These are phyloP conservation scores for Vigna reflexopilosa DNA, from an alignment of 306 rosid species.

Conservation along the genomic window DNA sequence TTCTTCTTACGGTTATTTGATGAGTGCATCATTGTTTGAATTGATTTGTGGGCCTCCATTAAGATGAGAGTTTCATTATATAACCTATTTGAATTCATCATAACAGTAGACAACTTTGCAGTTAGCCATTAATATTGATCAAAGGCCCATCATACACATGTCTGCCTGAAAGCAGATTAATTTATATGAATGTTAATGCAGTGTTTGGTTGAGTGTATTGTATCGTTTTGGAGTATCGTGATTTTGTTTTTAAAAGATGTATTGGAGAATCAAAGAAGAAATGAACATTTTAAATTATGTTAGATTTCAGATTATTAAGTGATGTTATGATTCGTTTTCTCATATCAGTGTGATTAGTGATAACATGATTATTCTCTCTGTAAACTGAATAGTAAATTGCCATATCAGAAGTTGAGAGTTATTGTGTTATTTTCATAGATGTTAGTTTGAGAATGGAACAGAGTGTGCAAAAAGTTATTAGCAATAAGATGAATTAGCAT, in stretches of 20 bases:
- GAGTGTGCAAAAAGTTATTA: neutral
- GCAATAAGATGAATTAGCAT: neutral
- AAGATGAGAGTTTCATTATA: neutral
- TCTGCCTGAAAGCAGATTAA: neutral
- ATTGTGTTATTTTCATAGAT: neutral
- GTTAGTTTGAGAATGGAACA: neutral
- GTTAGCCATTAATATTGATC: neutral
- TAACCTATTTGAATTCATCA: neutral
- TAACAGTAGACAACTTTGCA: neutral
- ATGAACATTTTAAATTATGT: no score
- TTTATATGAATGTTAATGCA: neutral
- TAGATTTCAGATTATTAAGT: no score
- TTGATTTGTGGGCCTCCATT: conserved; percentile 32
- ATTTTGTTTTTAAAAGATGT: no score
- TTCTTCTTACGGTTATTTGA: neutral
- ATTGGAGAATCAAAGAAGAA: no score
- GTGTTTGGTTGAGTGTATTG: neutral
- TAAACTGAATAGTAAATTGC: neutral
- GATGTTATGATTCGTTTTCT: neutral
- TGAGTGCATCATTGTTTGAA: conserved; percentile 1
- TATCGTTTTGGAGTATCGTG: no score
- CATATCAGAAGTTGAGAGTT: neutral
- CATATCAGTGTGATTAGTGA: neutral
- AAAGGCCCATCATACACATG: neutral
- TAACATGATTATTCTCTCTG: neutral